phyloP scores from a whole-genome alignment of 352 stramenopile genomes.

The Globisporangium spiculum region DNA sequence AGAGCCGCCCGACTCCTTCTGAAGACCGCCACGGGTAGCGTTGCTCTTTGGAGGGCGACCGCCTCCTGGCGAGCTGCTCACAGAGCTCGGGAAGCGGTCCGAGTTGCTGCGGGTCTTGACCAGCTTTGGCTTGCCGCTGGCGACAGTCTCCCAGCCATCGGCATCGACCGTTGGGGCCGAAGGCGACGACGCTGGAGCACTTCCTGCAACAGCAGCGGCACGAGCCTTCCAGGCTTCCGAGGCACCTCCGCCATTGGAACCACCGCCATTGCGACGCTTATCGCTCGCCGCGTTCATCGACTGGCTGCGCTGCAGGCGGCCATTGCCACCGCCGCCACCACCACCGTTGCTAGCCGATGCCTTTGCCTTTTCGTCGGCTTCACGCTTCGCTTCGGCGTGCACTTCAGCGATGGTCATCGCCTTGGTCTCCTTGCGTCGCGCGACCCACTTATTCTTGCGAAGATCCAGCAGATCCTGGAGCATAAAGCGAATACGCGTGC shows the following conservation, averaged over 20 bases:
- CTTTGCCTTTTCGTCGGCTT: constrained; percentile 69
- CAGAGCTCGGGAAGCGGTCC: constrained; percentile 37
- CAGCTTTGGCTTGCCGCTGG: constrained; percentile 47
- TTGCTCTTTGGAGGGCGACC: constrained; percentile 34
- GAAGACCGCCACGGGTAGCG: constrained; percentile 18
- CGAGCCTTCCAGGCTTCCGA: constrained; percentile 67
- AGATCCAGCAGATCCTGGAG: constrained; percentile 78
- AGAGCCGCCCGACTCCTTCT: constrained; percentile 25
- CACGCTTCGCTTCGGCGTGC: constrained; percentile 67
- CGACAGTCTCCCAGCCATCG: constrained; percentile 78
- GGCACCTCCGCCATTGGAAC: constrained; percentile 27
- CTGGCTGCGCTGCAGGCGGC: constrained; percentile 57
- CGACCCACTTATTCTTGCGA: constrained; percentile 73
- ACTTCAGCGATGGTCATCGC: constrained; percentile 84
- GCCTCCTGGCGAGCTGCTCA: constrained; percentile 18
- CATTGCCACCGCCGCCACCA: constrained; percentile 22
- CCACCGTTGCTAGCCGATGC: constrained; percentile 26
- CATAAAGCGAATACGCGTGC: constrained; percentile 82
- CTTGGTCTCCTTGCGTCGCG: constrained; percentile 77
- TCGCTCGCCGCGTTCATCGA: constrained; percentile 50
- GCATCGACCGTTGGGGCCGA: constrained; percentile 34
- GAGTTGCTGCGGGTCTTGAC: constrained; percentile 64
- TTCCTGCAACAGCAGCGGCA: constrained; percentile 13
- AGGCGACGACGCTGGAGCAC: constrained; percentile 8
- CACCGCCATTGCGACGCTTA: constrained; percentile 34